phyloP scores from a whole-genome alignment of 2,329 filamentous ascomycete species.

The Ampelomyces quisqualis region DNA sequence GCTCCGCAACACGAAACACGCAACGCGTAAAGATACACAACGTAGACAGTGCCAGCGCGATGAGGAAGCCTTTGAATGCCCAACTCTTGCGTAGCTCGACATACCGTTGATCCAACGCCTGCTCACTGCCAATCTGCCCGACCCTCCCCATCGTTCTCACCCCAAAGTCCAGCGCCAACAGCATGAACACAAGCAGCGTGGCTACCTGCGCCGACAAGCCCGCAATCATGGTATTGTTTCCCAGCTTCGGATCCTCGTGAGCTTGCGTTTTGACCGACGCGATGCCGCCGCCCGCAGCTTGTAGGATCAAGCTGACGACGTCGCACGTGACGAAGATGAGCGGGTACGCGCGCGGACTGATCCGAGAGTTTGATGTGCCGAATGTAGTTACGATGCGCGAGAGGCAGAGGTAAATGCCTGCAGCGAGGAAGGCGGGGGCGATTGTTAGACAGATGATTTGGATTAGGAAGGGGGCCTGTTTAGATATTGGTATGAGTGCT shows the following conservation, averaged over 20 bases:
- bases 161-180: conserved; percentile 46
- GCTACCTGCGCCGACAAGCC: conserved; percentile 49
- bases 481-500: no score
- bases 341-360: conserved; percentile 50
- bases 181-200: conserved; percentile 47
- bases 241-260: conserved; percentile 36
- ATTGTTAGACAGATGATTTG: conserved; percentile 65
- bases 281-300: conserved; percentile 49
- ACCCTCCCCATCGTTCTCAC: conserved; percentile 28
- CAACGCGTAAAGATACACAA: conserved; percentile 64
- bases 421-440: conserved; percentile 57
- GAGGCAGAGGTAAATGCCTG: conserved; percentile 67
- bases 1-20: conserved; percentile 66
- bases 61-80: conserved; percentile 57
- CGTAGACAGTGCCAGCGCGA: conserved; percentile 59
- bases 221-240: conserved; percentile 50
- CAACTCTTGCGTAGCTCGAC: conserved; percentile 34
- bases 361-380: conserved; percentile 45
- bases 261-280: conserved; percentile 40
- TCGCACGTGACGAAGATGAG: conserved; percentile 56
- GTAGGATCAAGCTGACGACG: conserved; percentile 48
- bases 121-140: conserved; percentile 18
- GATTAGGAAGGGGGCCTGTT: conserved; percentile 61
- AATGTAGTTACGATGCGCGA: conserved; percentile 46
- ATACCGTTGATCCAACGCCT: conserved; percentile 30